A percentile compares a stretch with the other conserved stretches of the same genome.
Evolutionary conservation across 169 alveolate genomes (phyloP).

Genomic region (Blepharisma undulans): DNA sequence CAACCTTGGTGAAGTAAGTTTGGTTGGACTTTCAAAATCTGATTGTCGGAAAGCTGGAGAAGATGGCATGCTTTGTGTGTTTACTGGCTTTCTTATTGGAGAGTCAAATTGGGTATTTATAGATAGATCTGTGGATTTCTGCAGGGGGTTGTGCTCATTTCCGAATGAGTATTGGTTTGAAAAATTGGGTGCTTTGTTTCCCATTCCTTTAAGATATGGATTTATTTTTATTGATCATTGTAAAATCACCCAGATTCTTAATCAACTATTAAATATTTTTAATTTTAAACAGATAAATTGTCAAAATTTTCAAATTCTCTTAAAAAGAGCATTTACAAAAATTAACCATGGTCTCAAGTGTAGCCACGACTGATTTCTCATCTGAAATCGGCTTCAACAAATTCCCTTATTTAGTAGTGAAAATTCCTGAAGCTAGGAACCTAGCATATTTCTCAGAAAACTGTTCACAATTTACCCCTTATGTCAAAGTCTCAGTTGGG

Average conservation of each 20-base stretch:
- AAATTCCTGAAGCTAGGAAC: not conserved
- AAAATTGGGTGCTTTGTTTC: not conserved
- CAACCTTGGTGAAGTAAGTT: not conserved
- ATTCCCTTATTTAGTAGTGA: not conserved
- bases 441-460: not conserved
- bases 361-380: not conserved
- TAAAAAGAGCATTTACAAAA: not conserved
- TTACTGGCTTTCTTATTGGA: not conserved
- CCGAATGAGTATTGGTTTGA: not conserved
- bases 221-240: not conserved
- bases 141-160: not conserved
- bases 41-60: not conserved
- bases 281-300: not conserved
- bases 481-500: not conserved
- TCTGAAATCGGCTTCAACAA: not conserved
- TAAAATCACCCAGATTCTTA: not conserved
- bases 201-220: not conserved
- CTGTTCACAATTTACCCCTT: not conserved
- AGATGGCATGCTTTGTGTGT: not conserved
- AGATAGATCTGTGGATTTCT: not conserved
- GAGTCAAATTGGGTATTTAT: not conserved
- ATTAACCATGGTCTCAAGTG: not conserved
- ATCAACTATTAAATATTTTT: not conserved
- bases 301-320: not conserved
- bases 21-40: not conserved